Percentiles rank a stretch among this genome's conserved stretches.
These are phyloP conservation scores for Candida gorgasii DNA, from an alignment of 805 yeast genomes.

Conservation along the genomic window DNA sequence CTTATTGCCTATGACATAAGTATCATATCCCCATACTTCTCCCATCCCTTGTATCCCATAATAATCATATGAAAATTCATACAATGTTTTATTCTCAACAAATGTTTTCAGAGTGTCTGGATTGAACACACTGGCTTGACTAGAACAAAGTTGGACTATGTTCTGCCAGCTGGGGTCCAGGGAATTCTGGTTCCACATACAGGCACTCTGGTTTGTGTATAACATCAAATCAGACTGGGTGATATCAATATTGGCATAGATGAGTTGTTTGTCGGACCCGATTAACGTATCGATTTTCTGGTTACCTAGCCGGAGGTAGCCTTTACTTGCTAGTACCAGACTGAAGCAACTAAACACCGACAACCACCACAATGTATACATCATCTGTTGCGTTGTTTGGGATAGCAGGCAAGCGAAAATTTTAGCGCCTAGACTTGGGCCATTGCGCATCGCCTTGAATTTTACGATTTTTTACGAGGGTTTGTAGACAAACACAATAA, in stretches of 20 bases:
- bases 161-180: background rate
- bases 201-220: conserved; percentile 7
- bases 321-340: background rate
- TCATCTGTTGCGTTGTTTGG: too few relatives aligned
- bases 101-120: conserved; percentile 1
- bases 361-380: background rate
- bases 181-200: conserved; percentile 7
- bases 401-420: background rate
- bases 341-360: background rate
- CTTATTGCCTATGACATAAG: conserved; percentile 50
- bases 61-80: conserved; percentile 1
- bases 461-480: conserved; percentile 6
- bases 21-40: conserved; percentile 66
- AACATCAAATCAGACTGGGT: conserved; percentile 31
- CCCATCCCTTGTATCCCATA: conserved; percentile 6
- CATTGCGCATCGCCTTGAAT: background rate
- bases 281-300: conserved; percentile 15
- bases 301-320: conserved; percentile 8
- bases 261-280: conserved; percentile 24
- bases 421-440: background rate
- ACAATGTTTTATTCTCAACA: background rate
- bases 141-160: conserved; percentile 2
- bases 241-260: conserved; percentile 24
- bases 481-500: background rate
- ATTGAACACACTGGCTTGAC: conserved; percentile 7